Conservation (phyloP, 208 protist species). For the Trypanosoma scelopori region DNA sequence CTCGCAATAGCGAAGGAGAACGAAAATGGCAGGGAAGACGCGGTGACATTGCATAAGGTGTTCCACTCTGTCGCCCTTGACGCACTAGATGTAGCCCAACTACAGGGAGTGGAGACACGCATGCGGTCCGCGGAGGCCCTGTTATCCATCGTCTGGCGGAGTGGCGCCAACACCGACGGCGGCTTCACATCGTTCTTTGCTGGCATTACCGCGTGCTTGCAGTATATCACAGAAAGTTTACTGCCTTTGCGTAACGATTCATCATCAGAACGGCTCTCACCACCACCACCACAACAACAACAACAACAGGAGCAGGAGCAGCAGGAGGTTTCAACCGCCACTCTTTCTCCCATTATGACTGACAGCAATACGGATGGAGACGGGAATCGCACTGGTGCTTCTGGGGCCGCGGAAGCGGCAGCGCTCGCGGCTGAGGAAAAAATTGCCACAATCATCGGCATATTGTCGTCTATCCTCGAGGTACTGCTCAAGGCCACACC, state of each 20-base stretch:
- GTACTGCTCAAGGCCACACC: slow-evolving; percentile 20
- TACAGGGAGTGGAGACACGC: slow-evolving; percentile 16
- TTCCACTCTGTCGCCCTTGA: slow-evolving; percentile 6
- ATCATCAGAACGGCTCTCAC: not conserved
- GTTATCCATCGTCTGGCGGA: slow-evolving; percentile 10
- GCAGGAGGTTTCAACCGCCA: too few species aligned
- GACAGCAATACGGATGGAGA: not conserved
- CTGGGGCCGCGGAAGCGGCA: not conserved
- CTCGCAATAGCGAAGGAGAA: not conserved
- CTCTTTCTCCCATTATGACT: not conserved
- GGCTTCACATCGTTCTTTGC: slow-evolving; percentile 1
- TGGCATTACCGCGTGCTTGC: slow-evolving; percentile 11
- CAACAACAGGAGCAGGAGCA: not conserved
- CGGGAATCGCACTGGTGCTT: not conserved
- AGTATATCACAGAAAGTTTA: slow-evolving; percentile 22
- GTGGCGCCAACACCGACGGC: slow-evolving; percentile 4
- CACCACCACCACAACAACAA: not conserved
- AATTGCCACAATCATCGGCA: not conserved
- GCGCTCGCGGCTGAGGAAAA: not conserved
- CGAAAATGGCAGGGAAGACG: not conserved
- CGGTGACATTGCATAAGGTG: not conserved
- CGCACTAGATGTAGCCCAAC: slow-evolving; percentile 7
- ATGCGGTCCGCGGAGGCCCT: slow-evolving; percentile 19
- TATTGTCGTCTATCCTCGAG: slow-evolving; percentile 21
- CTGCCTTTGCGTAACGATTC: slow-evolving; percentile 13